phyloP scores from a whole-genome alignment of 192 early-diverging fungal genomes.

The Rhizophlyctis rosea region DNA sequence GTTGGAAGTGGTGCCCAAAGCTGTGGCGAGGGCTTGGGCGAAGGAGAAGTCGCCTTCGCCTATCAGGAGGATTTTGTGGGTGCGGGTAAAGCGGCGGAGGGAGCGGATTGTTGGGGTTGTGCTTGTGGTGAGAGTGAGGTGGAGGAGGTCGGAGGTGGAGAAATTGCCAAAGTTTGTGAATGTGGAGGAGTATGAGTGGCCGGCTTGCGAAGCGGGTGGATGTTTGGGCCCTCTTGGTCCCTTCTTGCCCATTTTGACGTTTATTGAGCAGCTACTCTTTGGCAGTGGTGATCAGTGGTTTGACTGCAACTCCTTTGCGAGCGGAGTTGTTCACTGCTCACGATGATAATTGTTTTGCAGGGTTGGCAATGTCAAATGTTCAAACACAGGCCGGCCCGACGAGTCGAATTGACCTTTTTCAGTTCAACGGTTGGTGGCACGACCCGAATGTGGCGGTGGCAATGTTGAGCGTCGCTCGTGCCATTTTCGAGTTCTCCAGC shows the following conservation, averaged over 20 bases:
- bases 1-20: conserved; percentile 14
- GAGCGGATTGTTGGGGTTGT: conserved; percentile 20
- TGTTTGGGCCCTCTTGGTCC: background rate
- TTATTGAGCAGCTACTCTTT: too few relatives aligned
- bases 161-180: conserved; percentile 4
- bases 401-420: too few relatives aligned
- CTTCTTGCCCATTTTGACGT: conserved; percentile 1
- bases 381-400: too few relatives aligned
- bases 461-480: too few relatives aligned
- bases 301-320: too few relatives aligned
- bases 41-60: conserved; percentile 50
- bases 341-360: too few relatives aligned
- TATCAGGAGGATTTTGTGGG: conserved; percentile 38
- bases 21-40: conserved; percentile 24
- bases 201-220: background rate
- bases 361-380: too few relatives aligned
- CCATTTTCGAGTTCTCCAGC: too few relatives aligned
- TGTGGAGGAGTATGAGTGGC: background rate
- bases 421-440: too few relatives aligned
- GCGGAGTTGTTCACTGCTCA: too few relatives aligned
- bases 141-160: conserved; percentile 20
- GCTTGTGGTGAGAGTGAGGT: conserved; percentile 19
- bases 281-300: too few relatives aligned
- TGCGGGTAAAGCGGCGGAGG: conserved; percentile 8
- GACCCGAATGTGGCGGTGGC: too few relatives aligned